These are phyloP conservation scores for Coleophoma crateriformis DNA, from an alignment of 2,329 filamentous ascomycete genomes.

Conservation along the genomic window DNA sequence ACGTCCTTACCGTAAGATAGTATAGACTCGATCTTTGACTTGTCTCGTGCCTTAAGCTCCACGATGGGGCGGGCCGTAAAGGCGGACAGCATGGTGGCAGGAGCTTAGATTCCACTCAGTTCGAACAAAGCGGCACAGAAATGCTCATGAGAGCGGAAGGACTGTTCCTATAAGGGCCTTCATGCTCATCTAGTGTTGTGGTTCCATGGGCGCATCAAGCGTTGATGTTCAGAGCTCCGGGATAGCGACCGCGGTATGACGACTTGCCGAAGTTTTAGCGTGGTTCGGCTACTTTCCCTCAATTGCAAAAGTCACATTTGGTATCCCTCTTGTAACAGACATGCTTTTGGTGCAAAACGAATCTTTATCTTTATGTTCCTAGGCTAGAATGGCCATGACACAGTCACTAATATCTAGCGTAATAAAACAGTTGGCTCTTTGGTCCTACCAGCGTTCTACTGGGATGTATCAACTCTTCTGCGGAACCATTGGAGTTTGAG, in stretches of 20 bases:
- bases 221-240: not conserved
- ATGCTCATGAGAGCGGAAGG: conserved; percentile 11
- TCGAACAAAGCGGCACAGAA: conserved; percentile 6
- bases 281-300: not conserved
- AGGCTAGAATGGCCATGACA: too few species aligned
- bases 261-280: conserved; percentile 1
- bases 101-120: conserved; percentile 15
- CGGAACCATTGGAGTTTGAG: too few species aligned
- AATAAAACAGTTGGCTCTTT: too few species aligned
- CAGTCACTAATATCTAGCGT: too few species aligned
- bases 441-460: too few species aligned
- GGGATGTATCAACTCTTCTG: too few species aligned
- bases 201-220: conserved; percentile 5
- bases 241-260: not conserved
- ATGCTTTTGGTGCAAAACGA: too few species aligned
- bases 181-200: conserved; percentile 4
- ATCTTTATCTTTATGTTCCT: too few species aligned
- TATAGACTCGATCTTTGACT: conserved; percentile 94
- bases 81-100: conserved; percentile 79
- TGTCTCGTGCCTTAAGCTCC: conserved; percentile 93
- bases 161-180: conserved; percentile 1
- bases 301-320: too few species aligned
- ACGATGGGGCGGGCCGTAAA: conserved; percentile 95
- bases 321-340: too few species aligned
- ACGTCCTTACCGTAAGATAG: conserved; percentile 69